A percentile compares a stretch with the other conserved stretches of the same genome.
These are phyloP conservation scores for Sapria himalayana DNA, from an alignment of 345 rosid species.

Conservation along the genomic window DNA sequence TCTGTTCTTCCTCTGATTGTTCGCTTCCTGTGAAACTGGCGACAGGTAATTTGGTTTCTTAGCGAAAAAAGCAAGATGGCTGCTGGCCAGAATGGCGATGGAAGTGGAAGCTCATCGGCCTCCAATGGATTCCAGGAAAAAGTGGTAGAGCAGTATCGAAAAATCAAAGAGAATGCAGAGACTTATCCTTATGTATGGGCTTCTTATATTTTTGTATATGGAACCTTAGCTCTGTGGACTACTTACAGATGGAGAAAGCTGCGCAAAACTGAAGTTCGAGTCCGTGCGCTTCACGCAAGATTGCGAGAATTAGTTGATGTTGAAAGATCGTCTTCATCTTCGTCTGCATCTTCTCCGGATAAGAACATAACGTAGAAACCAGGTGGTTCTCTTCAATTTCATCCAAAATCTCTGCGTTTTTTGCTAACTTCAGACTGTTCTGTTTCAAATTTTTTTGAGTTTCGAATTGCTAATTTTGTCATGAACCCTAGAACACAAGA, in stretches of 20 bases:
- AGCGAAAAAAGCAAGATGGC: too few species aligned
- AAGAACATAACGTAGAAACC: too few species aligned
- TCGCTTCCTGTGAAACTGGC: too few species aligned
- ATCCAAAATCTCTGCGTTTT: too few species aligned
- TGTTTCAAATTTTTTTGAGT: too few species aligned
- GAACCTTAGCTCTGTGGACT: constrained; percentile 55
- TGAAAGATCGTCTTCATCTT: constrained; percentile 18
- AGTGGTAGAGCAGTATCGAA: constrained; percentile 29
- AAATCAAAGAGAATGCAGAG: constrained; percentile 57
- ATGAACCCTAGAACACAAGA: too few species aligned
- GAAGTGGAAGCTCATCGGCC: constrained; percentile 12
- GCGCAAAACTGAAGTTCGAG: constrained; percentile 72
- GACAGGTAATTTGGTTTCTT: too few species aligned
- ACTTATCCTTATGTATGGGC: constrained; percentile 87
- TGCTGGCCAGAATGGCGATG: constrained; percentile 16
- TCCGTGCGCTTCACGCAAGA: constrained; percentile 52
- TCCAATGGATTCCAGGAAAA: constrained; percentile 16
- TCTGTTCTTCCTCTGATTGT: too few species aligned
- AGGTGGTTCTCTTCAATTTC: too few species aligned
- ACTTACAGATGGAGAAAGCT: constrained; percentile 73
- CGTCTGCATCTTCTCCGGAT: too few species aligned
- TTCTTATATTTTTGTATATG: constrained; percentile 66
- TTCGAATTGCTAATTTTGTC: too few species aligned
- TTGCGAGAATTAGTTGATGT: constrained; percentile 33
- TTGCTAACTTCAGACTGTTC: too few species aligned